Conservation (phyloP, 768 basidiomycete genomes). For the Amyloporia xantha region DNA sequence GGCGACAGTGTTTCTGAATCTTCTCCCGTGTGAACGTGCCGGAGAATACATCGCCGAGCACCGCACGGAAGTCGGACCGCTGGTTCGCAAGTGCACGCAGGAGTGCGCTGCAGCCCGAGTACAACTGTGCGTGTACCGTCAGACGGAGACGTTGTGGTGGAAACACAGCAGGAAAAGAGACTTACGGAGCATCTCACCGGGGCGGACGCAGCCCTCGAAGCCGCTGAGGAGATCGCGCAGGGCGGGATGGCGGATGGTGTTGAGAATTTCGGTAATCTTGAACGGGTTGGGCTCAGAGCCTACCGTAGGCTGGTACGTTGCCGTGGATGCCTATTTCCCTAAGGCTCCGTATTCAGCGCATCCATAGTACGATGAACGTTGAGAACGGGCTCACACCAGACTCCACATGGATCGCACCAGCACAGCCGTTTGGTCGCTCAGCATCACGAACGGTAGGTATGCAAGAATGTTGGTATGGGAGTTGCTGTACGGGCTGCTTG, state of each 20-base stretch:
- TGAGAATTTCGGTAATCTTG: slow-evolving; percentile 36
- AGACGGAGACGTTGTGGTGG: background rate
- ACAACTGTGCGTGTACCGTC: slow-evolving; percentile 84
- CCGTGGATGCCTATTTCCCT: too few relatives aligned
- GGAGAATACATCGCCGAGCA: slow-evolving; percentile 69
- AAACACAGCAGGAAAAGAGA: slow-evolving; percentile 11
- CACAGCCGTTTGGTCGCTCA: too few relatives aligned
- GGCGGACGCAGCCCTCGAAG: slow-evolving; percentile 50
- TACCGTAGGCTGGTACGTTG: slow-evolving; percentile 50
- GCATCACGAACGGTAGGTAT: too few relatives aligned
- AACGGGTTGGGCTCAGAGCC: slow-evolving; percentile 55
- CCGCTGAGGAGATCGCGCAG: slow-evolving; percentile 46
- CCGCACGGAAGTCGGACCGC: slow-evolving; percentile 54
- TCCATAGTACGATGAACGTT: too few relatives aligned
- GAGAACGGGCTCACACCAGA: too few relatives aligned
- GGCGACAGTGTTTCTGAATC: slow-evolving; percentile 59
- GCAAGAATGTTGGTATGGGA: too few relatives aligned
- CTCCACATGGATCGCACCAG: too few relatives aligned
- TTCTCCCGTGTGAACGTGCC: slow-evolving; percentile 66
- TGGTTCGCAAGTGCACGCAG: slow-evolving; percentile 81
- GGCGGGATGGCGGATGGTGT: slow-evolving; percentile 49
- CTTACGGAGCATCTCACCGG: slow-evolving; percentile 67
- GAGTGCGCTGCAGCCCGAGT: slow-evolving; percentile 79
- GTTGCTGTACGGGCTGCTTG: too few relatives aligned
- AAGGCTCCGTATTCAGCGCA: too few relatives aligned